Evolutionary conservation across 2,329 filamentous ascomycete species (phyloP).

Genomic region (Xylaria sp.): DNA sequence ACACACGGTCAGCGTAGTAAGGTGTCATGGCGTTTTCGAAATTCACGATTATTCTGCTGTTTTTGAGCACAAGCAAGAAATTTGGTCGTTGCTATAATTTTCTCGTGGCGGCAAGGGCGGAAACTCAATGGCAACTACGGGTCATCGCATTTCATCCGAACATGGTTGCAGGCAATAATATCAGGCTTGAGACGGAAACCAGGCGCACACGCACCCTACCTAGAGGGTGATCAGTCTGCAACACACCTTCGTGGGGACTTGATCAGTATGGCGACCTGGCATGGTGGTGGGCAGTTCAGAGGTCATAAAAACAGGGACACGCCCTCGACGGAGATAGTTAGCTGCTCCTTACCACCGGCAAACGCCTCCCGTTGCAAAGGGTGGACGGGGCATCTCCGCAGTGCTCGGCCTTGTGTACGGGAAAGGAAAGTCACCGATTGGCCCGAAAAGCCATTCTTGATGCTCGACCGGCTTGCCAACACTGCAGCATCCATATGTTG

Average conservation of each 20-base stretch:
- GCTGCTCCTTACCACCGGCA: neutral
- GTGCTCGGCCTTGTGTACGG: conserved; percentile 4
- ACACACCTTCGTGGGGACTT: conserved; percentile 5
- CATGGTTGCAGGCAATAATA: conserved; percentile 14
- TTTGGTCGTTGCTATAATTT: conserved; percentile 32
- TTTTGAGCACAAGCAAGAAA: conserved; percentile 24
- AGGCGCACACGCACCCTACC: conserved; percentile 1
- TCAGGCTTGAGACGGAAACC: neutral
- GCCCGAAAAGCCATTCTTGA: conserved; percentile 14
- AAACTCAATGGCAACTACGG: conserved; percentile 10
- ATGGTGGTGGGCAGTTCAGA: conserved; percentile 1
- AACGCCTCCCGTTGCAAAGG: conserved; percentile 2
- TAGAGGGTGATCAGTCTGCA: conserved; percentile 1
- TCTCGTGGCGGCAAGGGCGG: conserved; percentile 15
- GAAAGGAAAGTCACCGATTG: conserved; percentile 5
- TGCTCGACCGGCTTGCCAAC: conserved; percentile 12
- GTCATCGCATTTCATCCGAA: conserved; percentile 9
- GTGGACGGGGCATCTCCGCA: conserved; percentile 10
- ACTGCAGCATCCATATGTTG: conserved; percentile 27
- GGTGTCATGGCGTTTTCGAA: conserved; percentile 58
- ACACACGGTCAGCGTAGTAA: conserved; percentile 58
- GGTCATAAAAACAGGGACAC: neutral
- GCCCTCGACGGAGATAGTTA: conserved; percentile 4
- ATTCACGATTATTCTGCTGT: conserved; percentile 34
- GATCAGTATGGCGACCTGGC: conserved; percentile 4